Evolutionary conservation across 305 asterid species (phyloP).

Genomic region (Fraxinus floribunda): DNA sequence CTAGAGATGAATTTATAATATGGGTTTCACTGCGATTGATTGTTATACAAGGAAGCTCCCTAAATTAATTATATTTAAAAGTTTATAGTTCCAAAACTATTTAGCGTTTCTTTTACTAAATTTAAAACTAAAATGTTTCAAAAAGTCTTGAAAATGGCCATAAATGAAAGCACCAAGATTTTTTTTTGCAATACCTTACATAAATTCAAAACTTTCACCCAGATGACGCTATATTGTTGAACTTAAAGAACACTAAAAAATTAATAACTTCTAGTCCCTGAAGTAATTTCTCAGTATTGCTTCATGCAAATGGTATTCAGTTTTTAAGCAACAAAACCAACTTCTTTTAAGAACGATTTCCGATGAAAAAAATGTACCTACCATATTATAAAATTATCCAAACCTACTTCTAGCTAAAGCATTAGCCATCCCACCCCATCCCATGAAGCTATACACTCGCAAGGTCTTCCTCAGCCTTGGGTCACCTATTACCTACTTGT

Average conservation of each 20-base stretch:
- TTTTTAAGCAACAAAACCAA: neutral
- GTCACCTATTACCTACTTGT: constrained; percentile 19
- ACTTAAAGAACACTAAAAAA: neutral
- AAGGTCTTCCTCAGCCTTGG: constrained; percentile 13
- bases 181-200: constrained; percentile 5
- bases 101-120: neutral
- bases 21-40: neutral
- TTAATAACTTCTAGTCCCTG: constrained; percentile 1
- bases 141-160: neutral
- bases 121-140: neutral
- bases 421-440: neutral
- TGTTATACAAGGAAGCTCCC: neutral
- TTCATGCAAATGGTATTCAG: constrained; percentile 3
- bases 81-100: neutral
- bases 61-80: neutral
- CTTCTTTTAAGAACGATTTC: neutral
- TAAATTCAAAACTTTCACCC: constrained; percentile 15
- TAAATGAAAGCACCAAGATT: neutral
- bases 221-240: constrained; percentile 5
- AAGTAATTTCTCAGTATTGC: constrained; percentile 7
- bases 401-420: neutral
- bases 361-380: neutral
- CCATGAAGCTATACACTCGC: constrained; percentile 2
- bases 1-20: neutral
- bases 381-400: constrained; percentile 3